Percentiles rank a stretch among this genome's conserved stretches.
Evolutionary conservation across 306 rosid species (phyloP).

Genomic region (Quercus dentata): DNA sequence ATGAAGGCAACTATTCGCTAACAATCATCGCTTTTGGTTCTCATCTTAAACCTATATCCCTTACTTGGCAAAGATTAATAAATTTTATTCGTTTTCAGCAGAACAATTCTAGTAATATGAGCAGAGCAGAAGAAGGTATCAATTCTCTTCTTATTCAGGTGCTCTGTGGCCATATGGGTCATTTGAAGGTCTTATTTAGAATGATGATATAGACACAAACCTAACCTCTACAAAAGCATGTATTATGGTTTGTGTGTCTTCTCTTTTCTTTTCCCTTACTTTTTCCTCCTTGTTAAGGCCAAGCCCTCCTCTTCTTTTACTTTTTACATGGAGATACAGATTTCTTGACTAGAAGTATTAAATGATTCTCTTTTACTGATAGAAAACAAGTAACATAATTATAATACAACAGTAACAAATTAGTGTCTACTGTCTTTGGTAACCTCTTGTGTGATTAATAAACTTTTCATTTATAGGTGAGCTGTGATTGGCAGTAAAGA

Average conservation of each 20-base stretch:
- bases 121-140: neutral
- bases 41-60: neutral
- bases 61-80: neutral
- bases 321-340: too few relatives aligned
- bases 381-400: neutral
- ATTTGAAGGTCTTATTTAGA: too few relatives aligned
- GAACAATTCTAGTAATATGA: neutral
- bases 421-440: neutral
- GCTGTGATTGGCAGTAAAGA: neutral
- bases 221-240: conserved; percentile 3
- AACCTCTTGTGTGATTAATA: neutral
- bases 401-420: neutral
- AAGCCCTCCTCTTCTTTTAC: too few relatives aligned
- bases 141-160: neutral
- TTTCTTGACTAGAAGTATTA: too few relatives aligned
- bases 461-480: neutral
- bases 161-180: neutral
- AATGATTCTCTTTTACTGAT: too few relatives aligned
- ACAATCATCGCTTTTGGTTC: neutral
- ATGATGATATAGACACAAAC: too few relatives aligned
- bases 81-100: neutral
- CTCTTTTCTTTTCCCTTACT: too few relatives aligned
- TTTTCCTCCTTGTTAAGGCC: too few relatives aligned
- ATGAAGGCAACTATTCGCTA: neutral
- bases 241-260: neutral